Conservation (phyloP, 148 eudicot genomes). For the Camellia sinensis region DNA sequence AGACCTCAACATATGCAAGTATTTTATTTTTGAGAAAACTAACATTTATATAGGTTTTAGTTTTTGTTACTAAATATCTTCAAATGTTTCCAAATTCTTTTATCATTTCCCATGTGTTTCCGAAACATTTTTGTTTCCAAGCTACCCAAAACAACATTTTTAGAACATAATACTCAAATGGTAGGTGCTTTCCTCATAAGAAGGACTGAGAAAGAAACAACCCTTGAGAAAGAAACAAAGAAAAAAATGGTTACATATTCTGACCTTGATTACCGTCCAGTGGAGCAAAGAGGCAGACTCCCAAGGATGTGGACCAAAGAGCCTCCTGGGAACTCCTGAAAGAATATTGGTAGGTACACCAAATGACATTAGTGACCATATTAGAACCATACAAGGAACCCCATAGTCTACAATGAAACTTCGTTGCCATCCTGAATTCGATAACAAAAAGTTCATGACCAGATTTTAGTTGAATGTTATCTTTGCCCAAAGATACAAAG, state of each 20-base stretch:
- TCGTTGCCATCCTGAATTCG: conserved; percentile 42
- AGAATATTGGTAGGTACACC: conserved; percentile 43
- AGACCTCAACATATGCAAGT: no score
- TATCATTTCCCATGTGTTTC: no score
- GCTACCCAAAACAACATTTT: no score
- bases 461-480: background rate
- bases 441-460: background rate
- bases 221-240: background rate
- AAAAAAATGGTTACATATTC: background rate
- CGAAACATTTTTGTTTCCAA: no score
- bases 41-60: no score
- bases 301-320: conserved; percentile 65
- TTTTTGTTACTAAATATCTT: no score
- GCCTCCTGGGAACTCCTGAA: conserved; percentile 59
- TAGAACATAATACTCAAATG: background rate
- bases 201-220: background rate
- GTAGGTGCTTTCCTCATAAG: background rate
- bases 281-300: conserved; percentile 48
- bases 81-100: no score
- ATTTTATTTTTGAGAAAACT: no score
- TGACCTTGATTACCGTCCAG: conserved; percentile 62
- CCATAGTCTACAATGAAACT: conserved; percentile 71
- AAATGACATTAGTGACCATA: conserved; percentile 62
- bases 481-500: background rate
- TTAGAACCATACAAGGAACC: conserved; percentile 56